Evolutionary conservation across 495 filamentous ascomycete species (phyloP).

Genomic region (Achaetomiella virescens): DNA sequence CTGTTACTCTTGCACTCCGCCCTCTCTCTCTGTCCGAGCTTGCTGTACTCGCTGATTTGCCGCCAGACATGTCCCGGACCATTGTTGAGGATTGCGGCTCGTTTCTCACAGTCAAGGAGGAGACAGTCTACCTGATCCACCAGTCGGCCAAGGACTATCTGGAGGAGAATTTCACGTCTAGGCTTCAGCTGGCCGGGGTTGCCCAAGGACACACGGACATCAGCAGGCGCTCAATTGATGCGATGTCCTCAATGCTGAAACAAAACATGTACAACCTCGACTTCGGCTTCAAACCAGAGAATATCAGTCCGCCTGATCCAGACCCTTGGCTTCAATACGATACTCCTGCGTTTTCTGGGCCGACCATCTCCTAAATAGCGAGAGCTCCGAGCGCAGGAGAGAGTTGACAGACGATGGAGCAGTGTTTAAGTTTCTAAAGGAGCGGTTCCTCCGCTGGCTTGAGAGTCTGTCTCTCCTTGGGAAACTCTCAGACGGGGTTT

Average conservation of each 20-base stretch:
- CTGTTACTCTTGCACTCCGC: slow-evolving; percentile 19
- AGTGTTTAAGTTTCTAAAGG: slow-evolving; percentile 18
- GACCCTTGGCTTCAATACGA: slow-evolving; percentile 28
- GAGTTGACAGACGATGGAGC: slow-evolving; percentile 13
- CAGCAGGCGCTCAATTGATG: slow-evolving; percentile 23
- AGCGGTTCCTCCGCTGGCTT: slow-evolving; percentile 28
- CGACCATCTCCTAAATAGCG: slow-evolving; percentile 20
- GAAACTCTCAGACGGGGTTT: neutral
- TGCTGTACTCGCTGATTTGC: slow-evolving; percentile 12
- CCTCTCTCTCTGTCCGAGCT: slow-evolving; percentile 28
- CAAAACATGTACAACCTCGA: slow-evolving; percentile 19
- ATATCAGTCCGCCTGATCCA: slow-evolving; percentile 14
- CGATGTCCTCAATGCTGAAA: slow-evolving; percentile 18
- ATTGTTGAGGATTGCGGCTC: slow-evolving; percentile 27
- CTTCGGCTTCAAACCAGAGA: too few relatives aligned
- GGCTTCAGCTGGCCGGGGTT: slow-evolving; percentile 5
- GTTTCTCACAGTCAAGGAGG: slow-evolving; percentile 26
- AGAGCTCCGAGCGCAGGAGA: neutral
- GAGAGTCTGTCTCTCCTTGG: slow-evolving; percentile 17
- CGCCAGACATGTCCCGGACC: slow-evolving; percentile 1
- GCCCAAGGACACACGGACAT: slow-evolving; percentile 25
- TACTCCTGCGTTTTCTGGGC: slow-evolving; percentile 35
- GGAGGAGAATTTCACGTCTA: slow-evolving; percentile 5
- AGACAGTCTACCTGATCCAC: slow-evolving; percentile 33
- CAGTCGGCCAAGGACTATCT: slow-evolving; percentile 42